These are phyloP conservation scores for Pleurotus djamor DNA, from an alignment of 768 basidiomycete species.

Conservation along the genomic window DNA sequence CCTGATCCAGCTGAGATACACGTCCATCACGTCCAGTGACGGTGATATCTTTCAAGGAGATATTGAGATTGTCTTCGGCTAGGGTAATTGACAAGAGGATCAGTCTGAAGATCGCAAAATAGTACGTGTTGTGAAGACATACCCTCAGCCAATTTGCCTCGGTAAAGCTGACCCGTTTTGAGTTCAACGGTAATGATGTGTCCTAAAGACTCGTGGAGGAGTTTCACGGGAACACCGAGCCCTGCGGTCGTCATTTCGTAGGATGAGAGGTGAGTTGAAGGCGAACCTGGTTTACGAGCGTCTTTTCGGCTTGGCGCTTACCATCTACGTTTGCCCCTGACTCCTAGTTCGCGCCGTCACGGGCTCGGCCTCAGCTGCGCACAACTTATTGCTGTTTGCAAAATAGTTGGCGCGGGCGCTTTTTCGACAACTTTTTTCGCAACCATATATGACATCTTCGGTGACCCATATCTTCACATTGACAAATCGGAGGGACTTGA, in stretches of 20 bases:
- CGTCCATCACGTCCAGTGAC: slow-evolving; percentile 98
- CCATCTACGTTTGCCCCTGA: no score
- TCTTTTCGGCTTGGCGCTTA: no score
- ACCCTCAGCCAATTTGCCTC: slow-evolving; percentile 98
- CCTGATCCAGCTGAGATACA: slow-evolving; percentile 97
- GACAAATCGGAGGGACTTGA: no score
- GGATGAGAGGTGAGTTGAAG: slow-evolving; percentile 4
- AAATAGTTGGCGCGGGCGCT: no score
- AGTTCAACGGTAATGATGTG: slow-evolving; percentile 98
- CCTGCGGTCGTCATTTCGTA: slow-evolving; percentile 54
- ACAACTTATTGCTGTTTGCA: no score
- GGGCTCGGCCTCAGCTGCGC: no score
- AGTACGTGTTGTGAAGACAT: slow-evolving; percentile 3
- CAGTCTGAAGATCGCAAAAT: background rate
- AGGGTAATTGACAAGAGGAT: slow-evolving; percentile 16
- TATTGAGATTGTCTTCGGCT: slow-evolving; percentile 99
- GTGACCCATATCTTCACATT: no score
- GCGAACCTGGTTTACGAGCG: no score
- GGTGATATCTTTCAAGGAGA: slow-evolving; percentile 94
- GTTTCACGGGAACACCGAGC: slow-evolving; percentile 93
- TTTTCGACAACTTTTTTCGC: no score
- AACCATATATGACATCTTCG: no score
- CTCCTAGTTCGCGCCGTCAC: no score
- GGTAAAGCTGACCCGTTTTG: slow-evolving; percentile 95
- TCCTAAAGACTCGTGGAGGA: slow-evolving; percentile 94